Base-by-base conservation (phyloP, 2,329 filamentous ascomycete genomes). In the Clonostachys chloroleuca region DNA sequence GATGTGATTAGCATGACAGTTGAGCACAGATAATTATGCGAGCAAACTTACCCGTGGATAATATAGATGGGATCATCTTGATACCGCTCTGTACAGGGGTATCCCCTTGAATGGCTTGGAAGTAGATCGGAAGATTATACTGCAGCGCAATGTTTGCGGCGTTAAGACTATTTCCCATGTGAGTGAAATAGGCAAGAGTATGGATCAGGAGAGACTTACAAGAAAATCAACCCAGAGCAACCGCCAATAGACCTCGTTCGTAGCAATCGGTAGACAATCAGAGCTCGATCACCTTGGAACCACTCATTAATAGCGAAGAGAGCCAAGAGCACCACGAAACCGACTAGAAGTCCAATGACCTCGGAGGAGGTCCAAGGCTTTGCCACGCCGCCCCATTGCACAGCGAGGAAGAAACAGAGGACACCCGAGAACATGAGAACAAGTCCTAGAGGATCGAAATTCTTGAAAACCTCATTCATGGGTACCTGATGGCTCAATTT, bases 381-480 rank as follows among this genome's bases (percentile, higher is more conserved):
- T 18, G 70, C 58, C 35, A 70, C 63, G 6, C 80, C 79, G 14
- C 77, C 80, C 72, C 75, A 82, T 54, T 81, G 73, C 35, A 83
- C 63, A 7, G 76, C 78, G 5, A 83, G 66, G 10, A 83, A 61
- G 12, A 81, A 63, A 51, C 70, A 75, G 50, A 81, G 59, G 41
- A 81, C 68, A 33, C 70, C 68, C 1, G 77, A 74, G 18, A 79
- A 66, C 53, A 81, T 69, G 48, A 78, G 60, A 14, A 59, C 57
- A 3, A 71, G 70, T 20, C 78, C 78, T 7, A 69, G 41, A 9
- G 76, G 59, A 53, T 82, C 78, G 41, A 81, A 64, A 50, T 72
- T 66, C 42, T 65, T 56, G 24, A 79, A 41, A 9, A 72, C 67
- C 35, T 57, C 47, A 14, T 61, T 12, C 44, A 73, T 55, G 24